Conservation (phyloP, 768 basidiomycete genomes). For the Hygrophorus pudorinus region DNA sequence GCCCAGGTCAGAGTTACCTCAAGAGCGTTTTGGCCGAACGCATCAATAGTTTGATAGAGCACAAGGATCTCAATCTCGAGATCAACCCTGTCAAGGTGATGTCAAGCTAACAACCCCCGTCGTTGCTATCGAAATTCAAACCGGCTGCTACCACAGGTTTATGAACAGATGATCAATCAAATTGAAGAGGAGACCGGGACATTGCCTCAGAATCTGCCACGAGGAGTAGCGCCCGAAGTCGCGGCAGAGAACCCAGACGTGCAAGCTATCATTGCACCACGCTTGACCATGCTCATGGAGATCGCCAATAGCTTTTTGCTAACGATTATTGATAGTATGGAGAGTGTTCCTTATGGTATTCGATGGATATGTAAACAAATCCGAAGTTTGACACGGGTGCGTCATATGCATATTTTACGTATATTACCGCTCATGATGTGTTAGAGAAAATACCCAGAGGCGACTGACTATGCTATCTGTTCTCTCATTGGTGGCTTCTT, state of each 20-base stretch:
- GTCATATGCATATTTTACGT: slow-evolving; percentile 14
- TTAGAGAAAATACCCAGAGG: slow-evolving; percentile 97
- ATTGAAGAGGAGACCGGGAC: slow-evolving; percentile 96
- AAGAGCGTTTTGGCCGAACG: slow-evolving; percentile 96
- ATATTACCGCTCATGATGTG: slow-evolving; percentile 4
- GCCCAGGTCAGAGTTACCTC: slow-evolving; percentile 96
- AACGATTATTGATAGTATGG: slow-evolving; percentile 98
- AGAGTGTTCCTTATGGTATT: slow-evolving; percentile 97
- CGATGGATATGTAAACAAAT: slow-evolving; percentile 99
- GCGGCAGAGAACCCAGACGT: slow-evolving; percentile 93
- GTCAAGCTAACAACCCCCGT: neutral
- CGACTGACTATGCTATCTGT: slow-evolving; percentile 96
- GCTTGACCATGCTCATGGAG: slow-evolving; percentile 98
- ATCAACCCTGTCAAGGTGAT: slow-evolving; percentile 95
- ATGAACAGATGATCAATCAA: slow-evolving; percentile 99
- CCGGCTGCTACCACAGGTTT: slow-evolving; percentile 50
- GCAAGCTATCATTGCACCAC: slow-evolving; percentile 94
- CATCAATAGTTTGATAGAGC: slow-evolving; percentile 97
- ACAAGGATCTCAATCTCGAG: slow-evolving; percentile 98
- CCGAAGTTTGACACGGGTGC: slow-evolving; percentile 85
- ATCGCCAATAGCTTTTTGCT: slow-evolving; percentile 96
- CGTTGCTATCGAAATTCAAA: neutral
- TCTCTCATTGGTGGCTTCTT: slow-evolving; percentile 99
- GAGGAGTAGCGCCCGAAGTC: slow-evolving; percentile 90
- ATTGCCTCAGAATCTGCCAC: slow-evolving; percentile 82